Evolutionary conservation across 345 rosid species (phyloP).

Genomic region (Dipteronia sinensis): DNA sequence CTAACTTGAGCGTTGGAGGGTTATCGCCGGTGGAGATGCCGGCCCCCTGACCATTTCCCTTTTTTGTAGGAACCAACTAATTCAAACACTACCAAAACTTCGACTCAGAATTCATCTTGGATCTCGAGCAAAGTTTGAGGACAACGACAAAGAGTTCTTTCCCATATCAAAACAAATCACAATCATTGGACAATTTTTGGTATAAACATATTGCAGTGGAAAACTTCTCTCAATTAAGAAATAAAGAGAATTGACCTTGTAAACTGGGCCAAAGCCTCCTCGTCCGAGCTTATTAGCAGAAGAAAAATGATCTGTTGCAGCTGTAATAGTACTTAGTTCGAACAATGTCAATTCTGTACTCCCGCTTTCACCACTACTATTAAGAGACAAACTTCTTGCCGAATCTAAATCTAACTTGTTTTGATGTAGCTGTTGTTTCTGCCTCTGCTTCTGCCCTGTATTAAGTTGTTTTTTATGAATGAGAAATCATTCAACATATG

Average conservation of each 20-base stretch:
- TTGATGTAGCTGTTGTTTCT: neutral
- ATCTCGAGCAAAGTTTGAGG: too few species aligned
- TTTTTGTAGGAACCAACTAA: too few species aligned
- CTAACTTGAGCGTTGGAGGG: too few species aligned
- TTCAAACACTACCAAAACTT: too few species aligned
- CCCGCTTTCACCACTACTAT: neutral
- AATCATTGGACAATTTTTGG: too few species aligned
- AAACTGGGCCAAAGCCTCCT: constrained; percentile 1
- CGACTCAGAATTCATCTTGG: too few species aligned
- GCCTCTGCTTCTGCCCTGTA: neutral
- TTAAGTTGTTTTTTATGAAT: neutral
- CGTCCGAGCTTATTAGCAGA: constrained; percentile 18
- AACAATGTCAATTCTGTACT: neutral
- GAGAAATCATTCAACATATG: neutral
- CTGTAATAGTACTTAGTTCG: neutral
- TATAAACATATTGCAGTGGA: neutral
- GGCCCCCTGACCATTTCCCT: too few species aligned
- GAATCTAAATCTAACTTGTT: neutral
- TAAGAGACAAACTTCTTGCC: neutral
- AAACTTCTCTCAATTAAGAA: too few species aligned
- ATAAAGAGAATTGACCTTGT: neutral
- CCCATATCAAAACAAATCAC: too few species aligned
- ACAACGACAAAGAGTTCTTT: too few species aligned
- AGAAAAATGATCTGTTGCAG: constrained; percentile 21
- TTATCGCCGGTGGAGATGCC: too few species aligned